Evolutionary conservation across 1,284 basidiomycete species (phyloP), one percentile per base, ranked within the genome.

Genomic region (Cryptococcus floricola): DNA sequence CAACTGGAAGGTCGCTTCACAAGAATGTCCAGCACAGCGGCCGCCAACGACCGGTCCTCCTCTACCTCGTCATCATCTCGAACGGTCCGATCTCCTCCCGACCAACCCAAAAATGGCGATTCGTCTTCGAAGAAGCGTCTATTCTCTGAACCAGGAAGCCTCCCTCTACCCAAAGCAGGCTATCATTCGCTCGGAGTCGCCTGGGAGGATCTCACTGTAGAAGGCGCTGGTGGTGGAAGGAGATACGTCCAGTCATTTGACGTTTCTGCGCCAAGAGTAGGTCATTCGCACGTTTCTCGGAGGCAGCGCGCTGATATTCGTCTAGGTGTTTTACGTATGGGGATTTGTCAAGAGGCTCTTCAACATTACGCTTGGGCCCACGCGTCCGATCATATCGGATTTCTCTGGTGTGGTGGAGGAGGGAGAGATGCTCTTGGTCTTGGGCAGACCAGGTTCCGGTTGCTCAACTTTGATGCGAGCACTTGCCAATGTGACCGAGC

Each of bases 381-480:
- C 41, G 23, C n/a, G 41, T 4, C 41, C 41, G n/a, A n/a, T 42
- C 41, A 42, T 42, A 10, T 23, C n/a, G 8, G 19, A 42, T 7
- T 42, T 42, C 41, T 42, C 41, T 42, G 41, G 41, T 14, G 41
- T 42, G n/a, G 41, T 57, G 25, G 42, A 44, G 18, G 31, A 53
- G 16, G 62, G 59, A 41, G 61, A 65, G 51, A 63, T 62, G 52
- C 39, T 56, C 19, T 54, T 64, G 25, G 60, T 52, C 60, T 37
- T 64, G 19, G 62, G 62, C 14, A 52, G 69, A 19, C 71, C 71
- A 0, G 70, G 70, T 23, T 52, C 70, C 2, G 73, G 73, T 12
- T 74, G 73, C 61, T 66, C 65, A 5, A 74, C 73, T 3, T 68
- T 76, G 57, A 65, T 75, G 61, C 69, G 73, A 56, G 62, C 69